phyloP scores from a whole-genome alignment of 305 asterid species.

The Fraxinus albicans region DNA sequence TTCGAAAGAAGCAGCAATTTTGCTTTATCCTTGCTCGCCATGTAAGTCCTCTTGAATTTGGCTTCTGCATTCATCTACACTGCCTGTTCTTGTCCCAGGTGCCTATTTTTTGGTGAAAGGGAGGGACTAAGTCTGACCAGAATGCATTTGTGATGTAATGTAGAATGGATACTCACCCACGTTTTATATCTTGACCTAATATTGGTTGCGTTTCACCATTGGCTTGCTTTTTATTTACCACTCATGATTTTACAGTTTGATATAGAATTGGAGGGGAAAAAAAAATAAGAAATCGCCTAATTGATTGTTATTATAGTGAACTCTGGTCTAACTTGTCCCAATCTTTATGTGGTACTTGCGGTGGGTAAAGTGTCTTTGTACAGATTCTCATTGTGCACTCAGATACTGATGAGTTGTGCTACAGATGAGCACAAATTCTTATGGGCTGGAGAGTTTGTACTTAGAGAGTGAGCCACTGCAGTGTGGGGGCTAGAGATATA shows the following conservation, averaged over 20 bases:
- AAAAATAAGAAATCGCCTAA: neutral
- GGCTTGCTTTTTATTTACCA: neutral
- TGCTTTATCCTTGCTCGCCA: conserved; percentile 93
- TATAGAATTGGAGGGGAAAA: neutral
- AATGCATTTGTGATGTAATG: neutral
- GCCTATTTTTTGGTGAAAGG: neutral
- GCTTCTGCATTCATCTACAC: neutral
- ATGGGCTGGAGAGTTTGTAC: neutral
- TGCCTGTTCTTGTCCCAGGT: neutral
- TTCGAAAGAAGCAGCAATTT: conserved; percentile 69
- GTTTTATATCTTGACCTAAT: neutral
- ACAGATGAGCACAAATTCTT: neutral
- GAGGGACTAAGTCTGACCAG: neutral
- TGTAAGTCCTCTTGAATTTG: conserved; percentile 48
- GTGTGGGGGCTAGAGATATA: conserved; percentile 7
- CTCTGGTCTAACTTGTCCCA: conserved; percentile 7
- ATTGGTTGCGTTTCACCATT: neutral
- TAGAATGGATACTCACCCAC: neutral
- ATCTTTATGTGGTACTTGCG: neutral
- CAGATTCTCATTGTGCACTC: neutral
- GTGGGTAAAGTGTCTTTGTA: neutral
- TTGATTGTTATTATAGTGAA: neutral
- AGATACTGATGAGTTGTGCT: neutral
- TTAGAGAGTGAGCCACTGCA: conserved; percentile 8
- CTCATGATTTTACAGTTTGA: conserved; percentile 8